These are phyloP conservation scores for Debaryomyces tyrocola DNA, from an alignment of 805 yeast genomes.

Conservation along the genomic window DNA sequence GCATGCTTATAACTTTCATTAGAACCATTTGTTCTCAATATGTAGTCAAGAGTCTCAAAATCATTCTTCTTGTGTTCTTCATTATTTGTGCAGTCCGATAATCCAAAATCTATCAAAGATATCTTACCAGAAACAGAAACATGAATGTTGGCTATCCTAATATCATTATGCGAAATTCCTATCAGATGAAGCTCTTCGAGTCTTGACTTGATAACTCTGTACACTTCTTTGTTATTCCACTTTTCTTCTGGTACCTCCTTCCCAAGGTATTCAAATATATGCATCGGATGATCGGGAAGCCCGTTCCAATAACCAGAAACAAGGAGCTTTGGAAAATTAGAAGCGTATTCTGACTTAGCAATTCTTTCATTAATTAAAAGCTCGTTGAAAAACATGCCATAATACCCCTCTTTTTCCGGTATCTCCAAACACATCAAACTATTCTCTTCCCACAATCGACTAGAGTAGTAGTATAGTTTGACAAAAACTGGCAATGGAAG, in stretches of 20 bases:
- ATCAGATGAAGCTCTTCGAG: constrained; percentile 1
- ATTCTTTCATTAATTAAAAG: background rate
- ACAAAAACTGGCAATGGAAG: constrained; percentile 3
- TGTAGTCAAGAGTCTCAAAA: background rate
- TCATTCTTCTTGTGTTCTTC: constrained; percentile 1
- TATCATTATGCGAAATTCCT: constrained; percentile 1
- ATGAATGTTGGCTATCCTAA: background rate
- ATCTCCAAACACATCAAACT: too few species aligned
- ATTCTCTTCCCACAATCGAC: background rate
- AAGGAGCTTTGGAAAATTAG: constrained; percentile 2
- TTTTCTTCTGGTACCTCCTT: background rate
- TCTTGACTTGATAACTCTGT: background rate
- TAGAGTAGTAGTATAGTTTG: constrained; percentile 2
- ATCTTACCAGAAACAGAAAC: background rate
- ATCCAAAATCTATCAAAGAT: constrained; percentile 1
- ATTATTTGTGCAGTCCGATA: constrained; percentile 1
- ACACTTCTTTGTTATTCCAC: background rate
- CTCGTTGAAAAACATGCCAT: too few species aligned
- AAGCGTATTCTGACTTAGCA: constrained; percentile 1
- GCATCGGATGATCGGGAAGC: background rate
- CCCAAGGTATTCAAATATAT: background rate
- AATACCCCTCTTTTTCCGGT: too few species aligned
- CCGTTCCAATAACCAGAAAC: constrained; percentile 3
- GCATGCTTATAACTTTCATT: too few species aligned
- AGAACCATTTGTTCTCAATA: too few species aligned